Percentiles rank a stretch among this genome's conserved stretches.
Evolutionary conservation across 164 flowering plant species (phyloP).

Genomic region (Umbilicus rupestris): DNA sequence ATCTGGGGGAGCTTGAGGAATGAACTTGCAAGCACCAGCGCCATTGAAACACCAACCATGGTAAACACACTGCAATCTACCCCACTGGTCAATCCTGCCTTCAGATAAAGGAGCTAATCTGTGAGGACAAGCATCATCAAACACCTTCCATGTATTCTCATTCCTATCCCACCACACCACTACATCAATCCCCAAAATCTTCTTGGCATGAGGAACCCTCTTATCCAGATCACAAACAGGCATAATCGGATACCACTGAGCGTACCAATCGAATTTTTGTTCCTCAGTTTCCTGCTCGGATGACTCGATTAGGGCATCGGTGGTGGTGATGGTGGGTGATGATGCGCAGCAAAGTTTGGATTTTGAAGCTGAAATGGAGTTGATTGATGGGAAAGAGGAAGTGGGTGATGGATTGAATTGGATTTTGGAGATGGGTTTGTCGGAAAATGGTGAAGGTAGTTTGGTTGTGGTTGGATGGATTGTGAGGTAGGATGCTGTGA

Average conservation of each 20-base stretch:
- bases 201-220: slow-evolving; percentile 71
- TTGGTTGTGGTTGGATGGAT: neutral
- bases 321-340: slow-evolving; percentile 16
- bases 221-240: slow-evolving; percentile 81
- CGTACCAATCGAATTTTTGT: slow-evolving; percentile 68
- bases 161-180: slow-evolving; percentile 93
- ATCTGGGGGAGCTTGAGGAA: slow-evolving; percentile 85
- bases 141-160: slow-evolving; percentile 72
- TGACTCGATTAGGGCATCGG: slow-evolving; percentile 25
- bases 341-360: slow-evolving; percentile 19
- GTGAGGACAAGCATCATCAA: slow-evolving; percentile 86
- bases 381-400: neutral
- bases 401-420: neutral
- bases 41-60: slow-evolving; percentile 97
- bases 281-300: slow-evolving; percentile 21
- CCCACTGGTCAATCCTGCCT: slow-evolving; percentile 85
- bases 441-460: neutral
- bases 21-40: slow-evolving; percentile 71
- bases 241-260: slow-evolving; percentile 72
- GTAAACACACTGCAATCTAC: slow-evolving; percentile 88
- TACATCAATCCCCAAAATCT: slow-evolving; percentile 71
- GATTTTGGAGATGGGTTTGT: neutral
- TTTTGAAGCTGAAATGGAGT: slow-evolving; percentile 11
- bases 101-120: slow-evolving; percentile 88
- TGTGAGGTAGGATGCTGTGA: slow-evolving; percentile 4